phyloP scores from a whole-genome alignment of 331 rosid genomes.

The Cydonia oblonga region DNA sequence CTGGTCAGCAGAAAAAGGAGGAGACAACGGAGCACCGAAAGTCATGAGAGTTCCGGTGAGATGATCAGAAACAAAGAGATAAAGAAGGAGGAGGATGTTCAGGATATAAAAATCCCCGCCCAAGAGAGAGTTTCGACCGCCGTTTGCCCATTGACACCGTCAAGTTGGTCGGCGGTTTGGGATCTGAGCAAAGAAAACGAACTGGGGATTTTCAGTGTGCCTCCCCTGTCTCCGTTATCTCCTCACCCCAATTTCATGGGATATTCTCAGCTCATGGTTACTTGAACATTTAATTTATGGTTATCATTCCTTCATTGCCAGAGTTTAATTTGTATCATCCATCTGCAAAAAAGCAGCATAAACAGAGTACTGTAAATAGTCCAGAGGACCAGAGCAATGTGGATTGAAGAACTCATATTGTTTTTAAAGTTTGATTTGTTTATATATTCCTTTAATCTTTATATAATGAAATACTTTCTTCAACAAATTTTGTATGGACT shows the following conservation, averaged over 20 bases:
- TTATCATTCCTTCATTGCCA: background rate
- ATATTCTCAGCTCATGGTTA: constrained; percentile 16
- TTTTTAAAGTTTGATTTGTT: background rate
- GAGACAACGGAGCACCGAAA: background rate
- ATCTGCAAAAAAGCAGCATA: background rate
- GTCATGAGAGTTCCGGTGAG: background rate
- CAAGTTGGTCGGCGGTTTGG: constrained; percentile 41
- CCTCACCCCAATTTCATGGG: constrained; percentile 17
- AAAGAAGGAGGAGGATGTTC: constrained; percentile 15
- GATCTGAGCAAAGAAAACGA: constrained; percentile 26
- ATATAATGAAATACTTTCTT: background rate
- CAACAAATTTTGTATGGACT: background rate
- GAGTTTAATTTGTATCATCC: background rate
- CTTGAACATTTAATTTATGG: background rate
- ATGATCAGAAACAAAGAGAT: background rate
- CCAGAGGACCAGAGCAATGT: background rate
- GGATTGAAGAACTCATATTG: background rate
- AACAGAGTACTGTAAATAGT: background rate
- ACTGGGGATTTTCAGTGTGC: constrained; percentile 35
- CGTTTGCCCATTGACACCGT: constrained; percentile 38
- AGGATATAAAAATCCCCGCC: background rate
- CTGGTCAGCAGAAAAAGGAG: background rate
- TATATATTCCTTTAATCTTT: background rate
- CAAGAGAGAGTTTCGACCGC: background rate
- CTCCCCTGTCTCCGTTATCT: constrained; percentile 42